Conservation (phyloP, 129 eudicot genomes). For the Lonicera japonica region DNA sequence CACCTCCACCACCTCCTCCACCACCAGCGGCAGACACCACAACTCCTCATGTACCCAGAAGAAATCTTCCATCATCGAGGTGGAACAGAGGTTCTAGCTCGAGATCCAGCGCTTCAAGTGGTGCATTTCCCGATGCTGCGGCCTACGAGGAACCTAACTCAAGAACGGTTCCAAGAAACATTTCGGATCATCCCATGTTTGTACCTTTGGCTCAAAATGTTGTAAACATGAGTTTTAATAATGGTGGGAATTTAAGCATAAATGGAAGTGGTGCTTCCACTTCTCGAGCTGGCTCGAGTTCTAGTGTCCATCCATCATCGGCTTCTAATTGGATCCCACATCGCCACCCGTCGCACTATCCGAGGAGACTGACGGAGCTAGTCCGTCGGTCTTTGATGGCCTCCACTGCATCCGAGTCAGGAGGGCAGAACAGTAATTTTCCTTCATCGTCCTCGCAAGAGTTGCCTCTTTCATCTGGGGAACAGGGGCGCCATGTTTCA, state of each 20-base stretch:
- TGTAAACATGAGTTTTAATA: conserved; percentile 28
- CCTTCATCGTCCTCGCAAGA: conserved; percentile 36
- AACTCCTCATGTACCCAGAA: conserved; percentile 34
- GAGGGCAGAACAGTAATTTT: conserved; percentile 29
- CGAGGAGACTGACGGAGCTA: conserved; percentile 67
- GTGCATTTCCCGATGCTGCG: conserved; percentile 7
- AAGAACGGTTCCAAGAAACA: conserved; percentile 41
- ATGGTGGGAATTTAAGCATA: conserved; percentile 24
- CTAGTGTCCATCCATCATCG: conserved; percentile 23
- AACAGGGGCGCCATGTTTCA: conserved; percentile 31
- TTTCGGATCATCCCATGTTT: conserved; percentile 70
- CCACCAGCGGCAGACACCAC: conserved; percentile 23
- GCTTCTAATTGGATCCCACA: conserved; percentile 31
- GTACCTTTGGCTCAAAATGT: conserved; percentile 37
- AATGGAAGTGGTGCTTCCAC: conserved; percentile 31
- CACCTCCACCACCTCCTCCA: conserved; percentile 20
- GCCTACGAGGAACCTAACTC: conserved; percentile 26
- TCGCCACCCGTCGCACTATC: conserved; percentile 44
- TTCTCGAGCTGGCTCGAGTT: conserved; percentile 32
- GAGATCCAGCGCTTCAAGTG: conserved; percentile 34
- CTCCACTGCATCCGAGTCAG: conserved; percentile 41
- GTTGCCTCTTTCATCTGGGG: conserved; percentile 31
- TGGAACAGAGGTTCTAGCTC: conserved; percentile 59
- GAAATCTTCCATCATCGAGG: conserved; percentile 44
- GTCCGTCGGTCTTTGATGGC: conserved; percentile 47